Percentiles rank a stretch among this genome's conserved stretches.
These are phyloP conservation scores for Solanum paucissectum DNA, from an alignment of 257 asterid genomes.

Conservation along the genomic window DNA sequence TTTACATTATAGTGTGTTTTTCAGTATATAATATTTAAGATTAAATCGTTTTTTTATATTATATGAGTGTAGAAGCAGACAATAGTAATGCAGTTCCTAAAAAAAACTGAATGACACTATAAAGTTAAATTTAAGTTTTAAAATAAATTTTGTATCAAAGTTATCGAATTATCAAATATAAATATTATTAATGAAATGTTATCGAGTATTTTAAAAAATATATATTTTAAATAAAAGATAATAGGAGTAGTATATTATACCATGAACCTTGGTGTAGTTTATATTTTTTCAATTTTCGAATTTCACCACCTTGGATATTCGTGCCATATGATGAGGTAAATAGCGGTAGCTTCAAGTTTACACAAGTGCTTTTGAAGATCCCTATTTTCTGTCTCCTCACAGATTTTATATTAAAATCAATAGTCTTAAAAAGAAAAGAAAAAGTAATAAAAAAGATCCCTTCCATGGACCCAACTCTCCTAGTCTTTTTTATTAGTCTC, in stretches of 20 bases:
- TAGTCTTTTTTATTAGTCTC: background rate
- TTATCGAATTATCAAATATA: background rate
- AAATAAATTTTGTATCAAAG: background rate
- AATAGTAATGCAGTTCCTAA: background rate
- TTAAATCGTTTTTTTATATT: background rate
- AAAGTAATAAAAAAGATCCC: background rate
- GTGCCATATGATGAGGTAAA: background rate
- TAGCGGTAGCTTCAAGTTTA: slow-evolving; percentile 1
- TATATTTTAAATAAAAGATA: background rate
- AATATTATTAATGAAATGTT: background rate
- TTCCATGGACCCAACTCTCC: background rate
- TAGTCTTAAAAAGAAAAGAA: background rate
- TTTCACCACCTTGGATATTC: background rate
- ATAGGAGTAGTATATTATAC: background rate
- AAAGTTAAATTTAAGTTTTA: background rate
- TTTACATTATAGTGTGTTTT: background rate
- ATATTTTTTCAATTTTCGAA: background rate
- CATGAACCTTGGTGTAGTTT: background rate
- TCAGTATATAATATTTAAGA: background rate
- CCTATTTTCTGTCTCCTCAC: background rate
- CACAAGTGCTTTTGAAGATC: background rate
- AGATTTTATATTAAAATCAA: background rate
- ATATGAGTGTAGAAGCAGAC: background rate
- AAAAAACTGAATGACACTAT: background rate
- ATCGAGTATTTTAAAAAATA: background rate